phyloP scores from a whole-genome alignment of 2,329 filamentous ascomycete species.

The Ascocoryne sarcoides region DNA sequence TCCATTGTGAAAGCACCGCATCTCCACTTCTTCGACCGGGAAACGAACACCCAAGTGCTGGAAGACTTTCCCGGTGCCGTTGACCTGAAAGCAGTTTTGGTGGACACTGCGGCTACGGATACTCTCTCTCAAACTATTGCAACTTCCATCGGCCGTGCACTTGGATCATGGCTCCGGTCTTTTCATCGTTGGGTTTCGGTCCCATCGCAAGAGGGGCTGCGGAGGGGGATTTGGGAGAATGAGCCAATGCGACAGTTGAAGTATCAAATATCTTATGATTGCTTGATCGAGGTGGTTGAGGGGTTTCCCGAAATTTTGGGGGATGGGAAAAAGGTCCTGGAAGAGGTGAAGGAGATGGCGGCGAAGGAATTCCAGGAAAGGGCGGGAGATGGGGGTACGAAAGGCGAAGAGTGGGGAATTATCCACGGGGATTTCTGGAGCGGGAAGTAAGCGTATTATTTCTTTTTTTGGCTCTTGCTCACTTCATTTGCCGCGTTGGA shows the following conservation, averaged over 20 bases:
- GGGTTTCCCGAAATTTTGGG: conserved; percentile 36
- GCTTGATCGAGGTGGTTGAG: conserved; percentile 33
- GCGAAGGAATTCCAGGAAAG: conserved; percentile 32
- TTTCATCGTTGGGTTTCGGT: conserved; percentile 25
- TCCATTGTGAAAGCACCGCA: conserved; percentile 37
- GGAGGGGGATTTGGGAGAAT: conserved; percentile 34
- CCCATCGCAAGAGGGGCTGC: conserved; percentile 25
- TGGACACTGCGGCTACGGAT: conserved; percentile 9
- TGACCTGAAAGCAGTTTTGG: conserved; percentile 39
- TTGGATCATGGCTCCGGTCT: conserved; percentile 41
- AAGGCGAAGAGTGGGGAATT: conserved; percentile 19
- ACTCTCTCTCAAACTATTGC: conserved; percentile 27
- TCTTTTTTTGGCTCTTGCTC: not conserved
- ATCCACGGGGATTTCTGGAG: conserved; percentile 56
- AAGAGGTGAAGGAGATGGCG: conserved; percentile 37
- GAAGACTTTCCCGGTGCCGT: conserved; percentile 40
- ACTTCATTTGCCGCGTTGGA: no score
- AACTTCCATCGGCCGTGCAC: conserved; percentile 38
- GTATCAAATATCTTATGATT: conserved; percentile 38
- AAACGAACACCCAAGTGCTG: conserved; percentile 42
- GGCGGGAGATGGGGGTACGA: conserved; percentile 1
- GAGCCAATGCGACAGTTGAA: conserved; percentile 41
- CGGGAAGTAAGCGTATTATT: conserved; percentile 38
- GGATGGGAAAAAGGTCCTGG: conserved; percentile 35
- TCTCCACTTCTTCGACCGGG: conserved; percentile 36